Percentiles rank a stretch among this genome's conserved stretches.
Conservation (phyloP, 108 stramenopile species). For the Fistulifera pelliculosa region DNA sequence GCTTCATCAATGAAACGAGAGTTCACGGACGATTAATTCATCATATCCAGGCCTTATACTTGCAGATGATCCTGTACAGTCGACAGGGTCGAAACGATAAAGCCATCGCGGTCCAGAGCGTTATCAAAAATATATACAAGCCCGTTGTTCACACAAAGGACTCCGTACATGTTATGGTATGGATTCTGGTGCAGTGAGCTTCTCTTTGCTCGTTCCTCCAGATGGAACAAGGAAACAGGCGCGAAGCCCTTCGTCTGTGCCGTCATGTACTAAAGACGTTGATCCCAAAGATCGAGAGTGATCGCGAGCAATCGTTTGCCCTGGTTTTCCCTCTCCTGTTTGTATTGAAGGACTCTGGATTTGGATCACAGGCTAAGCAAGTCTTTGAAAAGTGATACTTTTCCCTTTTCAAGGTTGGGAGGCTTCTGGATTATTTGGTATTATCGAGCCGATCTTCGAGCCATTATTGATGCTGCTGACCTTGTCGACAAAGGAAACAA, state of each 20-base stretch:
- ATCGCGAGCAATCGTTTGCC: constrained; percentile 1
- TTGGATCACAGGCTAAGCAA: neutral
- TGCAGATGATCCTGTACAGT: constrained; percentile 47
- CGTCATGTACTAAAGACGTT: neutral
- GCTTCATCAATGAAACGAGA: constrained; percentile 45
- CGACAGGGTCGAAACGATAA: constrained; percentile 35
- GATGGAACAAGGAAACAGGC: neutral
- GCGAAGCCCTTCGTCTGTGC: neutral
- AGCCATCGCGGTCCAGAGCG: constrained; percentile 28
- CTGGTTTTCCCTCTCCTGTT: neutral
- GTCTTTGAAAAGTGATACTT: constrained; percentile 1
- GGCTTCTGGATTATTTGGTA: neutral
- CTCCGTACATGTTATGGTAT: constrained; percentile 47
- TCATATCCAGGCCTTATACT: constrained; percentile 49
- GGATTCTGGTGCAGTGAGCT: constrained; percentile 46
- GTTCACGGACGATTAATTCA: constrained; percentile 46
- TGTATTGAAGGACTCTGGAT: neutral
- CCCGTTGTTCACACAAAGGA: constrained; percentile 38
- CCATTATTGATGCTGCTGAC: neutral
- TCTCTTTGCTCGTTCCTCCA: constrained; percentile 5
- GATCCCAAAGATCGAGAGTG: neutral
- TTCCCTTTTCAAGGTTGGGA: neutral
- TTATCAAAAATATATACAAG: constrained; percentile 18
- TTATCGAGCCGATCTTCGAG: neutral
- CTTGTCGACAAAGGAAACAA: neutral